Conservation (phyloP, 148 eudicot genomes). For the Salicornia ramosissima region DNA sequence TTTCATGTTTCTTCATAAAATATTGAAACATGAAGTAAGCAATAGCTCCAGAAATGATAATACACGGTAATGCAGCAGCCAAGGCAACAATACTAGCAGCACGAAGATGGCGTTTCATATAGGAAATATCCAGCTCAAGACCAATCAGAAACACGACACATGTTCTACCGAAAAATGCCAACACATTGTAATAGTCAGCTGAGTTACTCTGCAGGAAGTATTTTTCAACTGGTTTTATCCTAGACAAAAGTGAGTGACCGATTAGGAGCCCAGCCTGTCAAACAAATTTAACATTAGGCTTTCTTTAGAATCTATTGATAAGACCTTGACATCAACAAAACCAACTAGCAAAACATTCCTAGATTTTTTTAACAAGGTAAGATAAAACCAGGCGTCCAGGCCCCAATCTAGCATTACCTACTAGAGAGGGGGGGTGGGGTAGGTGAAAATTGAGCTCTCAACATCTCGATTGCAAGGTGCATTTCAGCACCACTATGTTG, state of each 20-base stretch:
- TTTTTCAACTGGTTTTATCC: slow-evolving; percentile 25
- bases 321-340: not conserved
- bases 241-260: slow-evolving; percentile 71
- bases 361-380: not conserved
- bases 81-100: slow-evolving; percentile 44
- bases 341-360: not conserved
- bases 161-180: slow-evolving; percentile 68
- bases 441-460: too few species aligned
- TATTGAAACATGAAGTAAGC: slow-evolving; percentile 34
- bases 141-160: slow-evolving; percentile 79
- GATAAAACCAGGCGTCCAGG: too few species aligned
- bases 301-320: not conserved
- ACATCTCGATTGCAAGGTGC: too few species aligned
- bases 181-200: slow-evolving; percentile 66
- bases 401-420: too few species aligned
- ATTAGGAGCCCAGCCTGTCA: slow-evolving; percentile 82
- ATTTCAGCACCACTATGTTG: too few species aligned
- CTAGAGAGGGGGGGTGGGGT: too few species aligned
- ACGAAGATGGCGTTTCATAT: slow-evolving; percentile 51
- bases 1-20: slow-evolving; percentile 24
- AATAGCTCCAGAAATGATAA: slow-evolving; percentile 50
- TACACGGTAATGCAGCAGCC: slow-evolving; percentile 44
- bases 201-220: slow-evolving; percentile 56
- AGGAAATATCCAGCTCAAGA: slow-evolving; percentile 72
- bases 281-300: not conserved